Conservation (phyloP, 345 rosid genomes). For the Eucalyptus fibrosa region DNA sequence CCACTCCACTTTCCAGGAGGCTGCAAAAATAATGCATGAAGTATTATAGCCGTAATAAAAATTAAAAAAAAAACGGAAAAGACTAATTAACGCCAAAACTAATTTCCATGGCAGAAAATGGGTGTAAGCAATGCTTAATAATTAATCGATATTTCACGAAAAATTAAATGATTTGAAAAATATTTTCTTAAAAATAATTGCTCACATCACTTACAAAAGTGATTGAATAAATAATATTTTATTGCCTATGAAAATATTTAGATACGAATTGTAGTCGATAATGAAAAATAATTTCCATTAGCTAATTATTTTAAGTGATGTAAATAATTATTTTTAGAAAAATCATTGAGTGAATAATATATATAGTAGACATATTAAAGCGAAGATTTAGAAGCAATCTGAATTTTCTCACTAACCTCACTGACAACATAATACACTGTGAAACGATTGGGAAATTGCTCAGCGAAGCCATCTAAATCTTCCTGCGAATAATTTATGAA, state of each 20-base stretch:
- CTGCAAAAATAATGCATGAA: background rate
- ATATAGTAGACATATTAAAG: background rate
- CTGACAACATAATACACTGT: slow-evolving; percentile 25
- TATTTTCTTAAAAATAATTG: too few relatives aligned
- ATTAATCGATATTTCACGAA: too few relatives aligned
- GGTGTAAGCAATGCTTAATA: background rate
- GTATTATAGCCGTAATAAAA: too few relatives aligned
- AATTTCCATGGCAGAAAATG: background rate
- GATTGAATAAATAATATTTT: too few relatives aligned
- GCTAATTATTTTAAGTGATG: too few relatives aligned
- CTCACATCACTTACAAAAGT: too few relatives aligned
- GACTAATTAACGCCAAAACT: background rate
- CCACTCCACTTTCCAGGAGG: slow-evolving; percentile 35
- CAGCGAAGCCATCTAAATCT: slow-evolving; percentile 20
- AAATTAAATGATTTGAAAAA: too few relatives aligned
- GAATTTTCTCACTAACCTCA: slow-evolving; percentile 3
- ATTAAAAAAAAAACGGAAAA: background rate
- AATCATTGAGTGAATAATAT: too few relatives aligned
- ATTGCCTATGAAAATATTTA: too few relatives aligned
- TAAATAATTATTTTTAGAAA: too few relatives aligned
- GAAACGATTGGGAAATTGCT: slow-evolving; percentile 8
- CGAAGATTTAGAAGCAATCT: background rate
- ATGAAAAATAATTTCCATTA: too few relatives aligned
- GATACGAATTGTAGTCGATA: too few relatives aligned
- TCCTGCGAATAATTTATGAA: background rate